Evolutionary conservation across 75 land plant species (phyloP).

Genomic region (Larix kaempferi): DNA sequence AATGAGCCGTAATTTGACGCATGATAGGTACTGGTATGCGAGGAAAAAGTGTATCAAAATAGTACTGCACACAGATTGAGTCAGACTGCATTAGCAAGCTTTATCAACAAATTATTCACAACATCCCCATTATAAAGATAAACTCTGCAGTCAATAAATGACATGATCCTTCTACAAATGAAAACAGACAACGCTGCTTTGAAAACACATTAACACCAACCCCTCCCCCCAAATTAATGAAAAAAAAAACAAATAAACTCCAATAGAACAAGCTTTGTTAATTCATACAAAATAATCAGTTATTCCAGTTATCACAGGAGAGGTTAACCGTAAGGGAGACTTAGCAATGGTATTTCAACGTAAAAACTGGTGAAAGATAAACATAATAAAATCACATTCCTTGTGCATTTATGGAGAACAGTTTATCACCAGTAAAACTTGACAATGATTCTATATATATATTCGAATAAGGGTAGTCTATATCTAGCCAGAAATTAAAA

Average conservation of each 20-base stretch:
- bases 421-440: background rate
- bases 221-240: no score
- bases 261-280: background rate
- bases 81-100: background rate
- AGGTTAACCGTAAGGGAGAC: background rate
- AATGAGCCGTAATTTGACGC: slow-evolving; percentile 66
- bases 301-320: background rate
- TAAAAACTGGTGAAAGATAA: background rate
- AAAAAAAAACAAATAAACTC: no score
- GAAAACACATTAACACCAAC: no score
- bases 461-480: no score
- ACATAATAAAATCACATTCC: background rate
- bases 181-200: no score
- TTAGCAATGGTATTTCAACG: background rate
- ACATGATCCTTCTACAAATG: no score
- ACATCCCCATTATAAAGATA: background rate
- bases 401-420: background rate
- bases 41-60: slow-evolving; percentile 96
- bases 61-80: slow-evolving; percentile 63
- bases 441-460: no score
- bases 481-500: background rate
- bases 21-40: slow-evolving; percentile 91
- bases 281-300: background rate
- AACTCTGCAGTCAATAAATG: background rate
- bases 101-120: background rate